Base-by-base conservation (phyloP, 1,284 basidiomycete genomes). In the Cutaneotrichosporon cavernicola region DNA sequence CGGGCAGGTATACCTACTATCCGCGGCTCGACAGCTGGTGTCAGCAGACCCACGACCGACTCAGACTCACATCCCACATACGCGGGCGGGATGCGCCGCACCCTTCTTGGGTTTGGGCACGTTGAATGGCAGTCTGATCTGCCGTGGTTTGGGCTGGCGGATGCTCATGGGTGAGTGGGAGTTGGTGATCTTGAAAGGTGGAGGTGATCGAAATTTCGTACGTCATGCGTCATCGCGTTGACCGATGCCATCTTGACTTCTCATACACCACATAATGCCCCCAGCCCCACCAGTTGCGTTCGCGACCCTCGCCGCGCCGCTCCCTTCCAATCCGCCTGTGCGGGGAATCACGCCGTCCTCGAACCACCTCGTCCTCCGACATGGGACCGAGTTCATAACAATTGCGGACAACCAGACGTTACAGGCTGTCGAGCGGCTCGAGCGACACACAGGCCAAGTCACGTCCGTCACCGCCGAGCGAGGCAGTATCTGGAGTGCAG, bases 1-100 rank as follows among this genome's bases (percentile, higher is more conserved):
- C 21, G 80, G 80, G 65, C 80, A 81, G 49, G 76, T 78, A 62
- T 81, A 81, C 58, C 68, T 66, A 56, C 75, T 76, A 58, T 80
- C 76, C 0, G 66, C 67, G 58, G 69, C 69, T 1, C 76, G 73
- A 63, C 80, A 81, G 53, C 80, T 81, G 64, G 30, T 5, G 58
- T 60, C 40, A 49, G 47, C 43, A 56, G 22, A 14, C 4, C 22
- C 8, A 11, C 1, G 9, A 10, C 30, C 6, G 6, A 32, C 38
- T 9, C 2, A 32, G 16, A 72, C 76, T 21, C 26, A 79, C 77
- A 79, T 76, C 13, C 77, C 77, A 65, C 77, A 79, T 31, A 71
- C 64, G 16, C 71, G 57, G 5, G 63, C 61, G 1, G 63, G 58
- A 2, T 66, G 56, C 47, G 68, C 65, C 32, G 66, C 59, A 16